Percentiles rank a stretch among this genome's conserved stretches.
Evolutionary conservation across 2,329 filamentous ascomycete genomes (phyloP).

Genomic region (Raffaelea ambrosiae): DNA sequence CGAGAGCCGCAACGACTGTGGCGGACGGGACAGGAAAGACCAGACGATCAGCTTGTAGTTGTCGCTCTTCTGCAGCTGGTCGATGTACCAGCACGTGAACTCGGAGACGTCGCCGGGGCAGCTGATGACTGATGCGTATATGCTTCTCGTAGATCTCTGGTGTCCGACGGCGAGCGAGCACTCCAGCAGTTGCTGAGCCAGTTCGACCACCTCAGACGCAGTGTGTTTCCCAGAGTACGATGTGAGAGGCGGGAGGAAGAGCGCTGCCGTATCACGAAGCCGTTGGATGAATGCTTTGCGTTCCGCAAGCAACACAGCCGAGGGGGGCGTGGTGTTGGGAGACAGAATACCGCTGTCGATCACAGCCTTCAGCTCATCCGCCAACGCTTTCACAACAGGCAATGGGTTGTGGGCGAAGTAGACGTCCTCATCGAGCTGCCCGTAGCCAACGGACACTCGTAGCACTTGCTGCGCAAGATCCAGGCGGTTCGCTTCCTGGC

Average conservation of each 20-base stretch:
- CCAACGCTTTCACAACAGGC: constrained; percentile 21
- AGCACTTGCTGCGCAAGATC: constrained; percentile 25
- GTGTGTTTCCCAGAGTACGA: not conserved
- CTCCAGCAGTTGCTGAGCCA: constrained; percentile 21
- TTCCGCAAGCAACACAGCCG: not conserved
- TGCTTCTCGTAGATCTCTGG: constrained; percentile 12
- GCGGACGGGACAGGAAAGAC: constrained; percentile 23
- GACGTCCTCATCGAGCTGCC: constrained; percentile 20
- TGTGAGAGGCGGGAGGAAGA: constrained; percentile 6
- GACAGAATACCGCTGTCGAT: not conserved
- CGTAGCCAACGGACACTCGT: constrained; percentile 15
- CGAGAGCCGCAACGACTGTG: constrained; percentile 11
- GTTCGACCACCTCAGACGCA: constrained; percentile 6
- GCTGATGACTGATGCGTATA: constrained; percentile 24
- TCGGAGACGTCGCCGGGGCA: constrained; percentile 14
- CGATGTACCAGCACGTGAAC: constrained; percentile 23
- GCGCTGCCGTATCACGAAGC: constrained; percentile 2
- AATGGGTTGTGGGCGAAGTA: constrained; percentile 28
- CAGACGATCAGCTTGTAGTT: constrained; percentile 21
- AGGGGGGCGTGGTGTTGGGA: no score
- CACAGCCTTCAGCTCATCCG: not conserved
- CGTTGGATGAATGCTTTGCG: not conserved
- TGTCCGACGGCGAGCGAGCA: constrained; percentile 17
- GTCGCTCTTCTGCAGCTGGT: constrained; percentile 17
- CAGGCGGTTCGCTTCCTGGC: constrained; percentile 20